These are phyloP conservation scores for Narthecium ossifragum DNA, from an alignment of 106 monocot genomes.

Conservation along the genomic window DNA sequence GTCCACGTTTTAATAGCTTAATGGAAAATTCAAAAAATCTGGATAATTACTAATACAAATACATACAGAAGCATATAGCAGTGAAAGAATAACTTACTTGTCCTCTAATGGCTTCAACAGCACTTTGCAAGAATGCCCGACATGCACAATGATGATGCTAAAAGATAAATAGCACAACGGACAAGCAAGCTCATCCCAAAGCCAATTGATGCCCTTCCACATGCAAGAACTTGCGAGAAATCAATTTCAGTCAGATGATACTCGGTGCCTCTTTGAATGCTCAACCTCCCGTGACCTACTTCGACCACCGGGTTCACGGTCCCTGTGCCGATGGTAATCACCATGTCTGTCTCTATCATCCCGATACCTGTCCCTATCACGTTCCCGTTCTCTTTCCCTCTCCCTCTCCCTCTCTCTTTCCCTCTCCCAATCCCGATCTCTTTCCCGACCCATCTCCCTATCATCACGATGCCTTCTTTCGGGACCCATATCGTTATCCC, in stretches of 20 bases:
- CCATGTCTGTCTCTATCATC: conserved; percentile 69
- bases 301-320: conserved; percentile 38
- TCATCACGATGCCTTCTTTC: conserved; percentile 60
- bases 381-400: conserved; percentile 30
- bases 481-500: conserved; percentile 55
- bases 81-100: too few relatives aligned
- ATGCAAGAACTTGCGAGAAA: conserved; percentile 9
- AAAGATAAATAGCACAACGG: neutral
- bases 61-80: too few relatives aligned
- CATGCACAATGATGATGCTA: conserved; percentile 2
- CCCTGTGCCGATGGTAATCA: conserved; percentile 56
- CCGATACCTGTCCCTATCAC: conserved; percentile 56
- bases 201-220: neutral
- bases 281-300: conserved; percentile 78
- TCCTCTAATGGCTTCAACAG: conserved; percentile 6
- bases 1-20: too few relatives aligned
- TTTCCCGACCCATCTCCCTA: conserved; percentile 40
- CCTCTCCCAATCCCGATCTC: conserved; percentile 36
- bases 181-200: neutral
- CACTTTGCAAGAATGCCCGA: conserved; percentile 17
- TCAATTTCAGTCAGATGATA: conserved; percentile 31
- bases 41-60: too few relatives aligned
- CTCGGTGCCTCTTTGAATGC: conserved; percentile 60
- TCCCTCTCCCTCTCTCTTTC: conserved; percentile 26
- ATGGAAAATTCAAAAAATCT: too few relatives aligned